A percentile compares a stretch with the other conserved stretches of the same genome.
Evolutionary conservation across 768 basidiomycete genomes (phyloP).

Genomic region (Rubroboletus pulcherrimus): DNA sequence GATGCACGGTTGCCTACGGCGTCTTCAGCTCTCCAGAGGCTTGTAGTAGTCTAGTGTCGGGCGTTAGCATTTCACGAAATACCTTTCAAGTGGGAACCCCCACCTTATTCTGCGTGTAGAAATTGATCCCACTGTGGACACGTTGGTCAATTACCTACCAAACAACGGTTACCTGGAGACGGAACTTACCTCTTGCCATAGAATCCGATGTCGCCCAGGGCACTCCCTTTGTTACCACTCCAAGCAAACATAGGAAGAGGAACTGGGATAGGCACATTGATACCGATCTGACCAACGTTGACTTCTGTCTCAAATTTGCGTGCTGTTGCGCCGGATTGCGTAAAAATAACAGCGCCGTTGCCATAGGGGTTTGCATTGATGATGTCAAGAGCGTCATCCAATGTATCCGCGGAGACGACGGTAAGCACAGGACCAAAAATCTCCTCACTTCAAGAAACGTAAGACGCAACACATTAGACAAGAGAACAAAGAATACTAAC

Average conservation of each 20-base stretch:
- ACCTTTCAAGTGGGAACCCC: background rate
- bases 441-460: conserved; percentile 59
- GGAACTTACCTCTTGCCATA: conserved; percentile 74
- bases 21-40: conserved; percentile 88
- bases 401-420: conserved; percentile 70
- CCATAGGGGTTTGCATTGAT: conserved; percentile 91
- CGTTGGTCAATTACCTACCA: background rate
- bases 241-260: conserved; percentile 94
- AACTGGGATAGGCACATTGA: conserved; percentile 92
- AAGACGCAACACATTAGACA: background rate
- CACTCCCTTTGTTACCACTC: conserved; percentile 91
- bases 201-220: conserved; percentile 84
- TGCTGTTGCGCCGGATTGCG: conserved; percentile 92
- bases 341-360: conserved; percentile 95
- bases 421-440: conserved; percentile 92
- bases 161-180: background rate
- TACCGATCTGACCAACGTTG: conserved; percentile 89
- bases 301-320: conserved; percentile 87
- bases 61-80: conserved; percentile 4
- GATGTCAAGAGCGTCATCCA: conserved; percentile 87
- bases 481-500: conserved; percentile 41
- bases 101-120: conserved; percentile 95
- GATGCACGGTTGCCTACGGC: conserved; percentile 76
- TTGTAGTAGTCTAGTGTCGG: conserved; percentile 72
- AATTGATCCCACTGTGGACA: conserved; percentile 71